Conservation (phyloP, 164 flowering plant species). For the Warburgia ugandensis region DNA sequence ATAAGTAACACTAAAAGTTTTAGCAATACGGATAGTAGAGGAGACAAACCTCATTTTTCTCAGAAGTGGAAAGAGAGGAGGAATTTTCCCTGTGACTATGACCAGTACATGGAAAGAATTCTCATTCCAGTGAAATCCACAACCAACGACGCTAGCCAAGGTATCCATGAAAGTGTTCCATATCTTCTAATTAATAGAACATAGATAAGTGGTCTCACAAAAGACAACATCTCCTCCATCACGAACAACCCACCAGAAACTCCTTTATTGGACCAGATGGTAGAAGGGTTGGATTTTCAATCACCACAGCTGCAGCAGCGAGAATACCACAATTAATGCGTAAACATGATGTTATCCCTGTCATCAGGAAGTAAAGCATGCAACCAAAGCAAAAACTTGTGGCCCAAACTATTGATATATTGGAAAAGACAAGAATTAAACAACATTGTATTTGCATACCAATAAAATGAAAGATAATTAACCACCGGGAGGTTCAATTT, state of each 20-base stretch:
- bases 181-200: conserved; percentile 75
- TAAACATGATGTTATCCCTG: no score
- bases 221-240: conserved; percentile 55
- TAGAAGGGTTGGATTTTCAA: conserved; percentile 43
- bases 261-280: conserved; percentile 66
- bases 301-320: conserved; percentile 36
- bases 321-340: no score
- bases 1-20: conserved; percentile 4
- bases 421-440: no score
- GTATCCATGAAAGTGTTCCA: conserved; percentile 85
- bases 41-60: conserved; percentile 80
- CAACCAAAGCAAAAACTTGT: conserved; percentile 1
- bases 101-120: conserved; percentile 39
- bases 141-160: conserved; percentile 71
- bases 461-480: neutral
- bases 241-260: conserved; percentile 60
- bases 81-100: conserved; percentile 14
- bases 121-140: conserved; percentile 61
- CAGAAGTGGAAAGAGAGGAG: conserved; percentile 37
- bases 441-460: no score
- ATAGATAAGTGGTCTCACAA: conserved; percentile 81
- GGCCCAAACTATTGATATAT: no score
- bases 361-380: no score
- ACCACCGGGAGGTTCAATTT: conserved; percentile 44
- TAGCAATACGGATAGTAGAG: no score